A percentile compares a stretch with the other conserved stretches of the same genome.
phyloP scores from a whole-genome alignment of 164 flowering plant genomes.

The Stephania japonica region DNA sequence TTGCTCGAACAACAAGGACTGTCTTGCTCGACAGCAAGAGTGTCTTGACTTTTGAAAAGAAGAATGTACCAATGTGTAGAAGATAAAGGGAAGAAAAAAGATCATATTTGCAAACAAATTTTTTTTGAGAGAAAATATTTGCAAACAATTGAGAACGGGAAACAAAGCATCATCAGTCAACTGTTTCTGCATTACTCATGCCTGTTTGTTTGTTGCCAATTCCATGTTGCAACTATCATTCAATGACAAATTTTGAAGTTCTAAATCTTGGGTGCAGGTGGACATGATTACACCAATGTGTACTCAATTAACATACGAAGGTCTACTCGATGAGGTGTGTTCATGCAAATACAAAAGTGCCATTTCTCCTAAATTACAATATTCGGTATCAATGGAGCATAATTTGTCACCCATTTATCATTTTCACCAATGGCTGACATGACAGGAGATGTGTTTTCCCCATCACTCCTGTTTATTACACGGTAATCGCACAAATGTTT shows the following conservation, averaged over 20 bases:
- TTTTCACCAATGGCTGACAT: neutral
- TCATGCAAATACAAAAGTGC: neutral
- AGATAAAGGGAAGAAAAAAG: too few relatives aligned
- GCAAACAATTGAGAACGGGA: too few relatives aligned
- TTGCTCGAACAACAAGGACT: too few relatives aligned
- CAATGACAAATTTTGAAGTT: neutral
- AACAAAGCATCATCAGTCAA: too few relatives aligned
- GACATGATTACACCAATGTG: constrained; percentile 99
- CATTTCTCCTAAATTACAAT: neutral
- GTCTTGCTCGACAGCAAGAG: too few relatives aligned
- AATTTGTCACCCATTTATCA: neutral
- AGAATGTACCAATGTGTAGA: too few relatives aligned
- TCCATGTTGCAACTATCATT: neutral
- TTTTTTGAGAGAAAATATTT: too few relatives aligned
- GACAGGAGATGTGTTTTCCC: neutral
- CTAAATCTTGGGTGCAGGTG: constrained; percentile 44
- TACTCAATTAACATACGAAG: constrained; percentile 91
- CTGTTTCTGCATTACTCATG: neutral
- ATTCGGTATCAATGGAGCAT: neutral
- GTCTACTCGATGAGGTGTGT: constrained; percentile 87
- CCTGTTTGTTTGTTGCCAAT: neutral
- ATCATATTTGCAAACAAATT: too few relatives aligned
- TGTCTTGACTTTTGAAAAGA: too few relatives aligned
- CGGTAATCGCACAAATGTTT: neutral
- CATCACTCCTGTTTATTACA: neutral